A percentile compares a stretch with the other conserved stretches of the same genome.
Evolutionary conservation across 768 basidiomycete species (phyloP).

Genomic region (Podaxis sp.): DNA sequence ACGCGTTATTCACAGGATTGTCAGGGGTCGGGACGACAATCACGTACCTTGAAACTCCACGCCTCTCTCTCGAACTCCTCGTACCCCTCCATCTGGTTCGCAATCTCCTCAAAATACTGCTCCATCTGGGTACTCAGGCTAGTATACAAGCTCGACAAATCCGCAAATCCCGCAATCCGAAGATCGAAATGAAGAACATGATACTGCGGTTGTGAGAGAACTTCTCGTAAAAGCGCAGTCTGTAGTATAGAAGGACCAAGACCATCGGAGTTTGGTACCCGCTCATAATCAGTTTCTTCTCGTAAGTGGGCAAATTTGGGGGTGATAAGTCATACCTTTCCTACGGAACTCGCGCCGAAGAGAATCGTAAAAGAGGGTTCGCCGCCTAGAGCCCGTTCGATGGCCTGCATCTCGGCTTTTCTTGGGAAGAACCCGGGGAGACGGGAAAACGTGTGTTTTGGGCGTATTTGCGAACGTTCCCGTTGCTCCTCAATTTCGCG

Average conservation of each 20-base stretch:
- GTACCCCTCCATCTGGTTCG: conserved; percentile 58
- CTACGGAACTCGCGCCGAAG: conserved; percentile 79
- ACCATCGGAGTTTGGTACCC: not conserved
- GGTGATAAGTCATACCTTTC: conserved; percentile 52
- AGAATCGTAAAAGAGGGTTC: conserved; percentile 81
- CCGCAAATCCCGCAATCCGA: conserved; percentile 82
- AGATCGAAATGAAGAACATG: conserved; percentile 86
- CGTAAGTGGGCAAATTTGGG: conserved; percentile 6
- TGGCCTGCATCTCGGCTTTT: conserved; percentile 60
- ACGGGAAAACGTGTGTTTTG: conserved; percentile 77
- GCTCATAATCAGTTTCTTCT: not conserved
- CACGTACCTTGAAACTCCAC: conserved; percentile 72
- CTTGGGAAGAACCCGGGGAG: conserved; percentile 75
- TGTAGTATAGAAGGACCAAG: conserved; percentile 24
- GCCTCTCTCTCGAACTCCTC: conserved; percentile 74
- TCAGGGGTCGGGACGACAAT: not conserved
- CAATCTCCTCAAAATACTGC: conserved; percentile 70
- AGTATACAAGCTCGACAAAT: conserved; percentile 73
- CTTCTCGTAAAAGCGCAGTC: conserved; percentile 79
- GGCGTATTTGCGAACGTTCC: conserved; percentile 63
- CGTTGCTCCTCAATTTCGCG: conserved; percentile 70
- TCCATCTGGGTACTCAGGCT: conserved; percentile 83
- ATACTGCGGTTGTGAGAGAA: conserved; percentile 65
- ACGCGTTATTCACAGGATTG: not conserved
- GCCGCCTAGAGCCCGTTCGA: conserved; percentile 65